Evolutionary conservation across 805 yeast species (phyloP).

Genomic region (Isabelozyma gotoi): DNA sequence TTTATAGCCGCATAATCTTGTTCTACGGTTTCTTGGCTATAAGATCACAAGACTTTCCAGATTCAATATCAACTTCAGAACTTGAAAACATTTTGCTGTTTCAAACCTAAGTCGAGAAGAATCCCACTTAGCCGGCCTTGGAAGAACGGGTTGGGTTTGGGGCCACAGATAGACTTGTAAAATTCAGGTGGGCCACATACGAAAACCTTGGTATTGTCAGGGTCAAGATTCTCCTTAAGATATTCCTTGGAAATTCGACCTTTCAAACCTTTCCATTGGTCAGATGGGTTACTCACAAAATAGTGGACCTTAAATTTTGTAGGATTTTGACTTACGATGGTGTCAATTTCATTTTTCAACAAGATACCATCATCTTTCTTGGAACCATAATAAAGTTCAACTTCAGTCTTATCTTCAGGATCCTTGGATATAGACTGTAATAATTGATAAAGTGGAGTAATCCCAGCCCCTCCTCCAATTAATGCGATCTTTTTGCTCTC

Average conservation of each 20-base stretch:
- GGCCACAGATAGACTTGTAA: constrained; percentile 6
- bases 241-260: not conserved
- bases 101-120: not conserved
- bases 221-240: not conserved
- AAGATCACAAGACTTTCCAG: too few relatives aligned
- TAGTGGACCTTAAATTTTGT: not conserved
- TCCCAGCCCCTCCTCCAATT: not conserved
- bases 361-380: not conserved
- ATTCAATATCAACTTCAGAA: too few relatives aligned
- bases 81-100: too few relatives aligned
- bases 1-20: too few relatives aligned
- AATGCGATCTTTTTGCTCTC: not conserved
- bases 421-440: not conserved
- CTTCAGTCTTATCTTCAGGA: not conserved
- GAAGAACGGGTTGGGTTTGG: not conserved
- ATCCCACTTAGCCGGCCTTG: not conserved
- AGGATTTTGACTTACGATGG: not conserved
- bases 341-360: not conserved
- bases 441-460: not conserved
- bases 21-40: too few relatives aligned
- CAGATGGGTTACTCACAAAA: not conserved
- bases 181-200: not conserved
- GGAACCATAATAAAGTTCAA: not conserved
- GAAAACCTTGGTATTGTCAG: not conserved
- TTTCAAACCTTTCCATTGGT: not conserved